Evolutionary conservation across 495 filamentous ascomycete species (phyloP), one percentile per base, ranked within the genome.

Genomic region (Penicillium psychrofluorescens): DNA sequence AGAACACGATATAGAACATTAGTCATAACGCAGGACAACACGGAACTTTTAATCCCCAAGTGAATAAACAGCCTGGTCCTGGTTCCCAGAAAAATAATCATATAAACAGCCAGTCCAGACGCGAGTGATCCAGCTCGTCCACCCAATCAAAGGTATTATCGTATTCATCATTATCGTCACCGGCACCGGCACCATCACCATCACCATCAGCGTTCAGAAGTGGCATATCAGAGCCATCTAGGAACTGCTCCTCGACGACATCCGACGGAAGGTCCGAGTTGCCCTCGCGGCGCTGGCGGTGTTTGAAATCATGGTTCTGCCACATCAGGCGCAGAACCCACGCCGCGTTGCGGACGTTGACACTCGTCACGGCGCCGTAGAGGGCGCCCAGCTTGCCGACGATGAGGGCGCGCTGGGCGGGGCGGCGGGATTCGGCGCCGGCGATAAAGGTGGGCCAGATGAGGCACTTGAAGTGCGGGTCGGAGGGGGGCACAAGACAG

Each of bases 361-460:
- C 61, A 45, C 66, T 71, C 7, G 58, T 62, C 29, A 71, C 54
- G 36, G 60, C 54, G 31, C 69, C 61, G 51, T 67, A 73, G 8
- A 73, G 45, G 2, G 56, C 46, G 8, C 58, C 55, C 3, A 73
- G 58, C 8, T 53, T 62, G 16, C 67, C 59, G 4, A 73, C 55
- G 9, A 70, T 53, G 11, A 66, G 49, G 1, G 58, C 49, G 0
- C 70, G 63, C 16, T 67, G 63, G 12, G 59, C 53, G 10, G 60
- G 41, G 8, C 64, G 56, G 9, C 54, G 58, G 35, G 64, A 69
- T 40, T 73, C 70, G 3, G 66, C 70, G 40, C 70, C 70, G 2
- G 67, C 67, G 38, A 73, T 73, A 51, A 73, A 73, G 4, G 70
- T 63, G 0, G 67, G 67, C 70, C 70, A 73, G 14, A 73, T 71